phyloP scores from a whole-genome alignment of 441 rosid species.

The Pelargonium australe region DNA sequence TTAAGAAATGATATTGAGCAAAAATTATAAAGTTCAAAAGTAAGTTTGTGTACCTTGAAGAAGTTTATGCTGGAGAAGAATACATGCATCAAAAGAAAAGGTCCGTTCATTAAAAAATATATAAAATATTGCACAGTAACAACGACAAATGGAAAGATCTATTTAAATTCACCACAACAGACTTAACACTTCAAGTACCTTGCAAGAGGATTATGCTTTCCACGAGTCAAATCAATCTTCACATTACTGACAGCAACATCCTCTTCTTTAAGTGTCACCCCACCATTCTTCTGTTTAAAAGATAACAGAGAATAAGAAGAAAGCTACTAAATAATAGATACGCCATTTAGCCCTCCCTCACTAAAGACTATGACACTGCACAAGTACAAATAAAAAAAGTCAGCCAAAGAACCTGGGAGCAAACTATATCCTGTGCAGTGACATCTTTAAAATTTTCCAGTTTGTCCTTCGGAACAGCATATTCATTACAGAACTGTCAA shows the following conservation, averaged over 20 bases:
- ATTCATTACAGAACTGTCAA: constrained; percentile 90
- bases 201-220: constrained; percentile 77
- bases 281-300: constrained; percentile 50
- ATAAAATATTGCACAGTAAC: neutral
- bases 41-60: constrained; percentile 50
- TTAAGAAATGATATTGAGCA: neutral
- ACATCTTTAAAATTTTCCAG: constrained; percentile 71
- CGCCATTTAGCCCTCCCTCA: neutral
- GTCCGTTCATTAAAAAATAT: constrained; percentile 15
- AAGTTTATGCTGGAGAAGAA: constrained; percentile 66
- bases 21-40: neutral
- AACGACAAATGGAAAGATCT: neutral
- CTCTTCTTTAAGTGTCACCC: constrained; percentile 57
- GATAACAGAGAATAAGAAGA: neutral
- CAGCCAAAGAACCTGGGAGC: constrained; percentile 59
- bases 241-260: constrained; percentile 77
- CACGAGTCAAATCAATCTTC: constrained; percentile 84
- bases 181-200: constrained; percentile 36
- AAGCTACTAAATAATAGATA: neutral
- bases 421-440: constrained; percentile 77
- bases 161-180: neutral
- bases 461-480: constrained; percentile 79
- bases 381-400: neutral
- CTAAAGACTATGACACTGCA: neutral
- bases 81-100: constrained; percentile 21